Percentiles rank a stretch among this genome's conserved stretches.
phyloP scores from a whole-genome alignment of 257 asterid genomes.

The Nicotiana undulata region DNA sequence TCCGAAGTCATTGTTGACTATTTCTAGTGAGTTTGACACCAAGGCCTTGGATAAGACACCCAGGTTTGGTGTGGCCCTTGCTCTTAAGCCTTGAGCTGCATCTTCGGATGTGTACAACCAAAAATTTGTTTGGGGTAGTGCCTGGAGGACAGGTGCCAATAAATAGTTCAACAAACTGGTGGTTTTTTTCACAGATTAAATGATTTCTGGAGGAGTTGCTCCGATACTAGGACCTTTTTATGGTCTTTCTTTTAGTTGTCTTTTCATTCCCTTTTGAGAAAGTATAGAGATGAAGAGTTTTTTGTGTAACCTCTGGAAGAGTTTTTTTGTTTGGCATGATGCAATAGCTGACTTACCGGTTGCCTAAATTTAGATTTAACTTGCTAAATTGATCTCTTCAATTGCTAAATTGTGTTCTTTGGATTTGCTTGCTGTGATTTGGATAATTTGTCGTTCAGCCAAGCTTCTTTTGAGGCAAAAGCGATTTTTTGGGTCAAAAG shows the following conservation, averaged over 20 bases:
- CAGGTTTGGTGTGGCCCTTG: conserved; percentile 57
- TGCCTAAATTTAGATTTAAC: background rate
- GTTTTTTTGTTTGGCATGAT: background rate
- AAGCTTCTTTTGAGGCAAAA: too few species aligned
- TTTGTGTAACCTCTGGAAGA: background rate
- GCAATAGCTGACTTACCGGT: background rate
- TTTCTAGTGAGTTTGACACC: conserved; percentile 71
- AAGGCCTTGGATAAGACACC: conserved; percentile 80
- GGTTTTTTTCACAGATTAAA: conserved; percentile 13
- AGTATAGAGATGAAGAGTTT: background rate
- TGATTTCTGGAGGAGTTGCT: conserved; percentile 14
- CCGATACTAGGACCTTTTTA: conserved; percentile 8
- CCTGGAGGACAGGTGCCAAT: conserved; percentile 24
- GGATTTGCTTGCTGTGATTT: background rate
- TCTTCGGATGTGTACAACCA: conserved; percentile 4
- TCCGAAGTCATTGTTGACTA: conserved; percentile 54
- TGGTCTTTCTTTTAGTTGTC: background rate
- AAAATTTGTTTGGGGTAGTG: conserved; percentile 15
- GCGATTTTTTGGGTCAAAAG: too few species aligned
- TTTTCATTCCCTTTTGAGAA: background rate
- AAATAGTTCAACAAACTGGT: conserved; percentile 25
- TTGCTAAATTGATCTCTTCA: background rate
- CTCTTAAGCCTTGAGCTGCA: conserved; percentile 48
- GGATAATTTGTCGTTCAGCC: background rate
- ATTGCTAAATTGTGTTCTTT: background rate